Evolutionary conservation across 164 flowering plant genomes (phyloP), one percentile per base, ranked within the genome.

Genomic region (Annona cherimola): DNA sequence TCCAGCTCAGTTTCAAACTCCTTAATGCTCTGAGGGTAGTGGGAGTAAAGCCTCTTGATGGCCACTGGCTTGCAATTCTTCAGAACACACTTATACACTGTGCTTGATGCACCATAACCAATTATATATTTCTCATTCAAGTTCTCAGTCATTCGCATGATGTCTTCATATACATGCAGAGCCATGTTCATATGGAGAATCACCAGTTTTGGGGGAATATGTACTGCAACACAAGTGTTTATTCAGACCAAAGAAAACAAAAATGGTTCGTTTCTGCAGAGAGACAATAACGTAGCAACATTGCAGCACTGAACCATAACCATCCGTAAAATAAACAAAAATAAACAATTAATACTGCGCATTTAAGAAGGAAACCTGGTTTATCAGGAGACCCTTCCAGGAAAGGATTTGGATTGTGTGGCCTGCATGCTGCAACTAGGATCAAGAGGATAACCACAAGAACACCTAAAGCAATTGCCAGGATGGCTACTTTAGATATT

Each of bases 71-170:
- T 85, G 85, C 98, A 93, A 69, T 93, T 93, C 75, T 96, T 96
- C 18, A 96, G 89, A 44, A 91, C 91, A 71, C 99, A 96, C 72
- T 92, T 93, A 80, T 96, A 96, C 4, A 96, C 99, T 0, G 95
- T 93, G 81, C 99, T 96, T 63, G 99, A 96, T 57, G 99, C 98
- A 63, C 98, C 99, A 79, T 84, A 85, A 5, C 99, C 99, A 67
- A 96, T 96, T 61, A 96, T 88, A 43, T 93, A 88, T 79, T 92
- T 93, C 83, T 93, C 99, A 75, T 86, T 93, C 75, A 96, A 68
- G 76, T 92, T 96, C 84, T 96, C 99, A 0, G 99, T 96, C 98
- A 96, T 96, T 80, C 98, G 84, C 99, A 96, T 96, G 45, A 96
- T 96, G 78, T 96, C 98, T 45, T 96, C 99, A 7, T 93, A 93